A percentile compares a stretch with the other conserved stretches of the same genome.
These are phyloP conservation scores for Citrus glauca DNA, from an alignment of 345 rosid genomes.

Conservation along the genomic window DNA sequence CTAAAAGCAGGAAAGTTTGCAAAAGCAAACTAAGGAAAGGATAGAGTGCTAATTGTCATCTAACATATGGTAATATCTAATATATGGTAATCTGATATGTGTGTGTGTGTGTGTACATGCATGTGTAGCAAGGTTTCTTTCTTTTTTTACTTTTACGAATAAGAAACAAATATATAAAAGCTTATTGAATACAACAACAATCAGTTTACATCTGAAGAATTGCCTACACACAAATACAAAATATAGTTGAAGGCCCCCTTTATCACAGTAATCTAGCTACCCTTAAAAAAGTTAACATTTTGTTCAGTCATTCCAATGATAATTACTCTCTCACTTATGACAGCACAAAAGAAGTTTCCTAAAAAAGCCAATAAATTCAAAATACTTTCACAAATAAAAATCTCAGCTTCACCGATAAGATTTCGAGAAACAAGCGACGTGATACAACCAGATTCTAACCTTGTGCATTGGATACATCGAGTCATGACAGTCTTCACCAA, in stretches of 20 bases:
- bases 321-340: background rate
- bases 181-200: background rate
- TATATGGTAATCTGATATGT: background rate
- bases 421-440: background rate
- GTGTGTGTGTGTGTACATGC: background rate
- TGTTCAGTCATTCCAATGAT: too few relatives aligned
- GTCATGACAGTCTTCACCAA: conserved; percentile 99
- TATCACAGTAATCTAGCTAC: background rate
- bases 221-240: background rate
- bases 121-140: background rate
- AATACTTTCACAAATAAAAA: background rate
- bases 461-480: conserved; percentile 97
- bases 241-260: background rate
- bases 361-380: background rate
- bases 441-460: conserved; percentile 36
- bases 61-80: background rate
- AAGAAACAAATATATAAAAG: background rate
- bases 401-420: background rate
- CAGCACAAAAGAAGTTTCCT: background rate
- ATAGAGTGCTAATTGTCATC: too few relatives aligned
- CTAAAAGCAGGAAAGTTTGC: background rate
- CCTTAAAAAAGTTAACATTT: background rate
- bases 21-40: background rate
- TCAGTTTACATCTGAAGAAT: background rate
- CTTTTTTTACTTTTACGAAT: too few relatives aligned